Conservation (phyloP, 2,329 filamentous ascomycete genomes). For the Aspergillus novofumigatus region DNA sequence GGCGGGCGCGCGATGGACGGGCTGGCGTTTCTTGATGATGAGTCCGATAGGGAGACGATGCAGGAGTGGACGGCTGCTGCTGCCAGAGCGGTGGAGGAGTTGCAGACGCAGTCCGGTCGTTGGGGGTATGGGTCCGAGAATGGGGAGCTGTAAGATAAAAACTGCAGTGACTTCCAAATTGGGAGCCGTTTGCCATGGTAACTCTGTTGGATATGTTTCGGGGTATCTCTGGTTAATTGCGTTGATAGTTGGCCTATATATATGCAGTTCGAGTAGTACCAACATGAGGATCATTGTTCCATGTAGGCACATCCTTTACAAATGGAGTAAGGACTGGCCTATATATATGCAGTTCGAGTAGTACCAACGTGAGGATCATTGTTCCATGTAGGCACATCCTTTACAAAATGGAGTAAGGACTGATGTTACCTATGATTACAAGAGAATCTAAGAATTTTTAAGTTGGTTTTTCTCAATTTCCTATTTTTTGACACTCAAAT, state of each 20-base stretch:
- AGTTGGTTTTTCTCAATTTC: slow-evolving; percentile 16
- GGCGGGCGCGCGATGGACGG: slow-evolving; percentile 62
- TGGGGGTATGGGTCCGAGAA: slow-evolving; percentile 14
- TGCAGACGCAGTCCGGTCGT: slow-evolving; percentile 2
- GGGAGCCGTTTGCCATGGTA: not conserved
- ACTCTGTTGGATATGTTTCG: slow-evolving; percentile 12
- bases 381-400: too few species aligned
- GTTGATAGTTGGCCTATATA: too few species aligned
- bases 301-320: too few species aligned
- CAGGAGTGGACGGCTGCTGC: slow-evolving; percentile 18
- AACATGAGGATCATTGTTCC: too few species aligned
- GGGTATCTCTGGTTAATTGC: slow-evolving; percentile 11
- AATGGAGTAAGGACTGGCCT: too few species aligned
- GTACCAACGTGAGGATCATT: too few species aligned
- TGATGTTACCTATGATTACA: too few species aligned
- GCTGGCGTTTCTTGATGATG: slow-evolving; percentile 46
- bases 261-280: too few species aligned
- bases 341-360: too few species aligned
- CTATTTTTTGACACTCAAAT: slow-evolving; percentile 29
- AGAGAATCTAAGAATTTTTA: slow-evolving; percentile 4
- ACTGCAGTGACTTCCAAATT: not conserved
- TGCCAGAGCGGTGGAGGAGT: slow-evolving; percentile 20
- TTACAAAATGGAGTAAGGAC: too few species aligned
- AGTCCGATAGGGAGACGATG: slow-evolving; percentile 9
- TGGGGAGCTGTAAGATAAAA: slow-evolving; percentile 20